Conservation (phyloP, 2,329 filamentous ascomycete species). For the Bipolaris oryzae region DNA sequence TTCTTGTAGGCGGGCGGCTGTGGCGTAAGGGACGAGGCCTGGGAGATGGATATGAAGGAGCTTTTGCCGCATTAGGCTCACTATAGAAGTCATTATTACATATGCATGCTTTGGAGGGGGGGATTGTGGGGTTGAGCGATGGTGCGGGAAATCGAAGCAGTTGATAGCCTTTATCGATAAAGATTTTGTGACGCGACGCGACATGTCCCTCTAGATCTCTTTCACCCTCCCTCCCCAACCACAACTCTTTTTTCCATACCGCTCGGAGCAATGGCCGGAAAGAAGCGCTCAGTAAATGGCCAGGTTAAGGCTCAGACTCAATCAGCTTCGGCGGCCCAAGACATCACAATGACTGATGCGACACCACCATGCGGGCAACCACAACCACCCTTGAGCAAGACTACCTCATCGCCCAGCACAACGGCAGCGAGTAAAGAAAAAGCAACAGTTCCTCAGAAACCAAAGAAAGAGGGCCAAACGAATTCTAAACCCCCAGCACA, state of each 20-base stretch:
- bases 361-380: slow-evolving; percentile 23
- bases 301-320: slow-evolving; percentile 23
- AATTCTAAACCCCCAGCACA: slow-evolving; percentile 3
- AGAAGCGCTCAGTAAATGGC: slow-evolving; percentile 35
- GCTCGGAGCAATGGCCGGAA: slow-evolving; percentile 23
- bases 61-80: slow-evolving; percentile 55
- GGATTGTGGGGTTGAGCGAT: neutral
- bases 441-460: neutral
- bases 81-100: slow-evolving; percentile 10
- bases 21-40: slow-evolving; percentile 59
- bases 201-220: neutral
- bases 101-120: slow-evolving; percentile 2
- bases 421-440: neutral
- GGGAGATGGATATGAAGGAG: slow-evolving; percentile 67
- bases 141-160: neutral
- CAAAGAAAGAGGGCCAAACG: neutral
- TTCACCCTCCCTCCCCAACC: neutral
- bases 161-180: slow-evolving; percentile 21
- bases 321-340: neutral
- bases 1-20: slow-evolving; percentile 63
- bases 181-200: slow-evolving; percentile 23
- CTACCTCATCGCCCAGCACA: slow-evolving; percentile 3
- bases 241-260: neutral
- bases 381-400: slow-evolving; percentile 17
- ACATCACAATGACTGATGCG: slow-evolving; percentile 12